Percentiles rank a stretch among this genome's conserved stretches.
These are phyloP conservation scores for Aspergillus sclerotialis DNA, from an alignment of 2,329 filamentous ascomycete genomes.

Conservation along the genomic window DNA sequence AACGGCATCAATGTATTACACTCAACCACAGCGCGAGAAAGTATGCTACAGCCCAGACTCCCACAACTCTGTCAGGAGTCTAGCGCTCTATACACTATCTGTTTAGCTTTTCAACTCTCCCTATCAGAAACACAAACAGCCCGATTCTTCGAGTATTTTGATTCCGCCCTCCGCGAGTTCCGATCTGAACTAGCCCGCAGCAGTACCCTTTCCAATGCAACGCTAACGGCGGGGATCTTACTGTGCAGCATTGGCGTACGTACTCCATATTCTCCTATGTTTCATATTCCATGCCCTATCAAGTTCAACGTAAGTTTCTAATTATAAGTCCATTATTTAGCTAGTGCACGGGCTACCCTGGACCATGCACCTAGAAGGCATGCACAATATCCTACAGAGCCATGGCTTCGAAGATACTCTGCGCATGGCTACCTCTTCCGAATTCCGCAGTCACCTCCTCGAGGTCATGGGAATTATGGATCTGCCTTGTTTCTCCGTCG, in stretches of 20 bases:
- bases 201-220: constrained; percentile 16
- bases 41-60: constrained; percentile 12
- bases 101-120: constrained; percentile 21
- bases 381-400: constrained; percentile 22
- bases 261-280: too few species aligned
- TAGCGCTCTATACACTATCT: constrained; percentile 19
- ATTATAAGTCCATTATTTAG: too few species aligned
- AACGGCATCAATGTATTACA: constrained; percentile 21
- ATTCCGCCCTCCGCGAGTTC: constrained; percentile 19
- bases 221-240: constrained; percentile 21
- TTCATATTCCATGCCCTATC: background rate
- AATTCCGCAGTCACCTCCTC: constrained; percentile 20
- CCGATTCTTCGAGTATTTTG: constrained; percentile 23
- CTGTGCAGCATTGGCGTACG: constrained; percentile 26
- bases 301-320: too few species aligned
- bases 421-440: background rate
- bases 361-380: constrained; percentile 26
- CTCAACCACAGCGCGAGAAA: constrained; percentile 17
- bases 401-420: constrained; percentile 6
- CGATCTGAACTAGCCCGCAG: constrained; percentile 19
- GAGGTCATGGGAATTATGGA: constrained; percentile 29
- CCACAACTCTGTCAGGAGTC: constrained; percentile 18
- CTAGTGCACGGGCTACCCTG: constrained; percentile 22
- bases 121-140: constrained; percentile 7
- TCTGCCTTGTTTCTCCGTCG: constrained; percentile 18